Conservation (phyloP, 208 protist species). For the Leishmania amazonensis region DNA sequence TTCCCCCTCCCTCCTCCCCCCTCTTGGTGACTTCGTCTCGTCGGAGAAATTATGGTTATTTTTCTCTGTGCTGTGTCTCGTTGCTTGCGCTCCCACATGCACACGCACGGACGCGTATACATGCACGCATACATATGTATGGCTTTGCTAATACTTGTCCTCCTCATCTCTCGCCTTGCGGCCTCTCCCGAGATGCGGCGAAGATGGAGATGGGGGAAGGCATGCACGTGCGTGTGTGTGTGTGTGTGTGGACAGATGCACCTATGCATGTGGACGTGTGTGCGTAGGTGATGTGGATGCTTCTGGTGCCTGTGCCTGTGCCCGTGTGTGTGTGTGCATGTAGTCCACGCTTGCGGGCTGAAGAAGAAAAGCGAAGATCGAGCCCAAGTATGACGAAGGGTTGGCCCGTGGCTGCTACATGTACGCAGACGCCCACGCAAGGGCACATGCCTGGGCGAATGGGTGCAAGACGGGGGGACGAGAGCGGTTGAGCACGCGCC, state of each 20-base stretch:
- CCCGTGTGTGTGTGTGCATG: not conserved
- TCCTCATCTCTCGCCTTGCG: not conserved
- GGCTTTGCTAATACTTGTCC: not conserved
- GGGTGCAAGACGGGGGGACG: not conserved
- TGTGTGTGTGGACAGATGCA: not conserved
- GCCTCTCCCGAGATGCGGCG: not conserved
- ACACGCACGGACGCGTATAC: not conserved
- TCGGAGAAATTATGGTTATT: not conserved
- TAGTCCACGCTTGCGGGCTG: not conserved
- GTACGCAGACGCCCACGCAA: not conserved
- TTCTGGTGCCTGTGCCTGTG: not conserved
- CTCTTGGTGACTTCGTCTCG: not conserved
- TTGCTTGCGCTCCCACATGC: not conserved
- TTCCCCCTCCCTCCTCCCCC: not conserved
- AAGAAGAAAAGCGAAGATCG: not conserved
- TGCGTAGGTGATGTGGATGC: not conserved
- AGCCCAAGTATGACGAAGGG: not conserved
- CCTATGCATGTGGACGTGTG: not conserved
- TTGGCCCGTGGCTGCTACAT: not conserved
- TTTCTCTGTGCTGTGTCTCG: conserved; percentile 3
- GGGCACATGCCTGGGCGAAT: not conserved
- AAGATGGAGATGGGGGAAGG: not conserved
- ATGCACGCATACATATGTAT: not conserved
- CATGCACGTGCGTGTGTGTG: not conserved
- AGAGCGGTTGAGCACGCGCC: not conserved